Base-by-base conservation (phyloP, 495 filamentous ascomycete species). In the Cairneyella variabilis region DNA sequence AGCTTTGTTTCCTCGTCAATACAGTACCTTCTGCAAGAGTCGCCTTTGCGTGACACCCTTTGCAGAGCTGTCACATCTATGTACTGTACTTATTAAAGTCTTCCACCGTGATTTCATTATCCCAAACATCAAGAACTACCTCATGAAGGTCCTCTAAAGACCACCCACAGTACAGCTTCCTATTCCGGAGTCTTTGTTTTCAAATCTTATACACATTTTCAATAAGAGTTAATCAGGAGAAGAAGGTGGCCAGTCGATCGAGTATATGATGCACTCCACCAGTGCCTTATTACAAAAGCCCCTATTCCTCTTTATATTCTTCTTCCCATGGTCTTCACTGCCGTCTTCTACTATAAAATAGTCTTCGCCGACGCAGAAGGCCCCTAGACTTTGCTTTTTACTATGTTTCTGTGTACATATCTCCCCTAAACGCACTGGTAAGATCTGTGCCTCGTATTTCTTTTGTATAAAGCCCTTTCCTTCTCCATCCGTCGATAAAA, bases 161-260 rank as follows among this genome's bases (percentile, higher is more conserved):
- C 37, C 36, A 51, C 20, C 48, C 23, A 27, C 48, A 18, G 16
- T 27, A 40, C 11, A 37, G 34, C 16, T 54, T 48, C 26, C 30
- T 23, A 4, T 44, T 44, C 40, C 51, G 27, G 12, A 53, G 22
- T 30, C 16, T 23, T 37, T 37, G 25, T 22, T 56, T 56, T 26
- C 50, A 41, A 21, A 56, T 42, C 22, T 20, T 51, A 45, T 39
- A 56, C 17, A 56, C 23, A 22, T 55, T 55, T 22, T 48, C 43
- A 39, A 55, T 55, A 8, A 21, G 44, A 48, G 48, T 55, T 2
- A 57, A 20, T 20, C 44, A 27, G 23, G 53, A 11, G 34, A 49
- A 41, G 20, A 50, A n/a, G 46, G 53, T n/a, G 53, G 22, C 45
- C 37, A 44, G 23, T 56, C 20, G 16, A 53, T 53, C 26, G 23